Evolutionary conservation across 306 rosid genomes (phyloP), one percentile per base, ranked within the genome.

Genomic region (Abrus pulchellus): DNA sequence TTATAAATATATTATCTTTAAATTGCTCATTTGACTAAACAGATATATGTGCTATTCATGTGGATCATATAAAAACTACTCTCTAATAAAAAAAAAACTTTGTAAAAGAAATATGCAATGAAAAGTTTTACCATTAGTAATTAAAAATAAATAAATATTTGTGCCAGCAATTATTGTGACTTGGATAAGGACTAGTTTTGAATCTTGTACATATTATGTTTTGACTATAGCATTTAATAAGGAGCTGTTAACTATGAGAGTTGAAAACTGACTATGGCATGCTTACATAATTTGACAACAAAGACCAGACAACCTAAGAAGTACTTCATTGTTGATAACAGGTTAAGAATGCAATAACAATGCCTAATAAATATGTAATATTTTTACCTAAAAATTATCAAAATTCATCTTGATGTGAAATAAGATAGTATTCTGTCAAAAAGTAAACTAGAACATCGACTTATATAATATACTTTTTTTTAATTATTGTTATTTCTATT

Each of bases 11-110:
- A 8, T 43, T 64, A 64, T 78, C 56, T 45, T 65, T 34, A 66
- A 48, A 28, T 45, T 13, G 1, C 5, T 67, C 7, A 59, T 59
- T 83, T 83, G 86, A 77, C 79, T 44, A 63, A 62, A 54, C 29
- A 63, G 44, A 70, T 56, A 30, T 76, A 7, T 49, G 55, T 71
- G 49, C 55, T 49, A 77, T 83, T 76, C 80, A 77, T 61, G 47
- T 20, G 9, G 0, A 33, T 76, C 83, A 48, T 59, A 27, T 56
- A 45, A 40, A 53, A 52, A 38, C 69, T 30, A 28, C 41, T 52
- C 29, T 10, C 29, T 10, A 6, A 50, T 9, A 55, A 41, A 45
- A 9, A 9, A 55, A 41, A 45, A 9, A 13, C 6, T 12, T 6
- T 6, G 3, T 4, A 9, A 5, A 67, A 77, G 54, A 56, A 65